phyloP scores from a whole-genome alignment of 2,329 filamentous ascomycete species.

The Cladophialophora yegresii region DNA sequence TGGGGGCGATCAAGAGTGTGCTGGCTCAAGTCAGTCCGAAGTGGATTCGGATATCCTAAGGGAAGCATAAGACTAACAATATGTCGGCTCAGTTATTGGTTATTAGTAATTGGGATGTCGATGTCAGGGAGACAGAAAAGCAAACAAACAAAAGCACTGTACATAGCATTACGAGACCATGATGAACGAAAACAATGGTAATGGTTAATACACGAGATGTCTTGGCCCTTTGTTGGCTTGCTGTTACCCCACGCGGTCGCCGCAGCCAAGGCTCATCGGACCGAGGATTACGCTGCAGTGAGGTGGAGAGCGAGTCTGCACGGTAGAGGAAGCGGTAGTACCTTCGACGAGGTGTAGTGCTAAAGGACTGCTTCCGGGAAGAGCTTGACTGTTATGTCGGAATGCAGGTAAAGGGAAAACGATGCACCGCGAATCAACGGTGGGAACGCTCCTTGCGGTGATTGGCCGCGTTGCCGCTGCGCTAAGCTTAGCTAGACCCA shows the following conservation, averaged over 20 bases:
- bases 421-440: background rate
- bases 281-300: background rate
- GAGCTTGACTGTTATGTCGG: background rate
- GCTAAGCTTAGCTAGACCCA: background rate
- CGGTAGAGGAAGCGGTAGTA: background rate
- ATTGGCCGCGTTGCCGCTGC: background rate
- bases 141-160: background rate
- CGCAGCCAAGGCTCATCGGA: background rate
- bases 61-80: background rate
- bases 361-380: background rate
- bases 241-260: background rate
- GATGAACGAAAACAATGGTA: conserved; percentile 9
- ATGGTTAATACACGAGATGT: background rate
- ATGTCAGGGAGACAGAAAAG: background rate
- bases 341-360: background rate
- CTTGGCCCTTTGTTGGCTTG: background rate
- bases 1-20: conserved; percentile 2
- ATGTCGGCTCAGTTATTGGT: background rate
- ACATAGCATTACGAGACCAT: background rate
- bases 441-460: background rate
- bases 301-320: background rate
- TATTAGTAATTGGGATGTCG: background rate
- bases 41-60: conserved; percentile 6
- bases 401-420: background rate
- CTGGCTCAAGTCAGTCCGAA: conserved; percentile 9